Evolutionary conservation across 441 rosid genomes (phyloP), one percentile per base, ranked within the genome.

Genomic region (Gossypium schwendimanii): DNA sequence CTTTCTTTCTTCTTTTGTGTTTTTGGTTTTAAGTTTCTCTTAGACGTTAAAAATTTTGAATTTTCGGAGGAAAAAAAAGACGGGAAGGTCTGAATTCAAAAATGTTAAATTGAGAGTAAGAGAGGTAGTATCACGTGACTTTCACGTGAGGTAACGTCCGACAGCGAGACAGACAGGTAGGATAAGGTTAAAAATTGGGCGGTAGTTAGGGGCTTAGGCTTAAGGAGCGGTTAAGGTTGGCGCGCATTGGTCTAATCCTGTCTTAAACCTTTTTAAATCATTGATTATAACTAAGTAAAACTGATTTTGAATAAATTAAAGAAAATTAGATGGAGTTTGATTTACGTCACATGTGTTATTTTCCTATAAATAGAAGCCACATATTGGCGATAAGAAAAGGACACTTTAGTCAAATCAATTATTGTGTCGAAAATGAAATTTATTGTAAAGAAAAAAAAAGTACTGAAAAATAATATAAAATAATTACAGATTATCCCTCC

Each of bases 31-130:
- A 3, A 31, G 28, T 47, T 53, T 9, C 3, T 14, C 3, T 24
- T 2, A 4, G 55, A 66, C 24, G 7, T 26, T 18, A 68, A 64
- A 72, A 57, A 2, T 0, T 80, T 83, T 75, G 84, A 80, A 78
- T 49, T 53, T 76, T 26, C 53, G 66, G 33, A 73, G 70, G 21
- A 69, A 71, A 69, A 72, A 76, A 78, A 80, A 77, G 83, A 88
- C 84, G 86, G 85, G 79, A 77, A 44, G 77, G 81, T 82, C 80
- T 76, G 80, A 87, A 89, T 87, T 69, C 88, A 91, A 87, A 87
- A 89, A 83, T 76, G 47, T 75, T 61, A 66, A 28, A 12, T 12
- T 31, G 23, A 2, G 64, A 60, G 50, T 11, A 45, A 21, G 75
- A 57, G 77, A 71, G 63, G 71, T 44, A 2, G 9, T 36, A 49